Evolutionary conservation across 1,284 basidiomycete species (phyloP), one percentile per base, ranked within the genome.

Genomic region (Boletus holoroseus): DNA sequence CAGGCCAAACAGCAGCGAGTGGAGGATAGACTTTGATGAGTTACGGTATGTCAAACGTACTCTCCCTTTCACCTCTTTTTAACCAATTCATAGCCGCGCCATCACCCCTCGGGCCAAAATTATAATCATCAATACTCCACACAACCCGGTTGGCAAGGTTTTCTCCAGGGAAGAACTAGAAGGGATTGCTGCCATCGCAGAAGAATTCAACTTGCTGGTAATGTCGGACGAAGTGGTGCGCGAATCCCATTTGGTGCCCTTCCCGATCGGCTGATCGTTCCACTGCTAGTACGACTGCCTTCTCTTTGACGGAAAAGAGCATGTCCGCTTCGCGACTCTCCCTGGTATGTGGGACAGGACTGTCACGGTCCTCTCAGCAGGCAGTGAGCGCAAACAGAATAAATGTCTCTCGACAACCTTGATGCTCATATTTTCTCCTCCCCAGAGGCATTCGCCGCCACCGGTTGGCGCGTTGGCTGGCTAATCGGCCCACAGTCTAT

Each of bases 311-410:
- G 82, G 77, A 40, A 84, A 87, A 59, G 82, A 94, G 64, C 96
- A 99, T 68, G 75, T 94, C 50, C 85, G 94, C 47, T 89, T 99
- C 58, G 95, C 95, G 3, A 89, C 77, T 26, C 77, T 97, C 27
- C 93, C 92, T 8, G 91, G 92, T n/a, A 96, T 98, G 93, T 99
- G 94, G 94, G 91, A 98, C 58, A 85, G 90, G 36, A 93, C 91
- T 0, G 75, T 93, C 47, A 91, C 90, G 2, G 82, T 92, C 38
- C 81, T 85, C 24, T 90, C 86, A 8, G 90, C 84, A 11, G 89
- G 88, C 57, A 87, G 83, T 83, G 63, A 73, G 82, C 73, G 5
- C n/a, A 38, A 47, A 36, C 12, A 28, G 5, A 34, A 20, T 7
- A 28, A 18, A 5, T 16, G 0, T 28, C 20, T 24, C 12, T 38